Conservation (phyloP, 139 green algal species). For the Mychonastes homosphaera region DNA sequence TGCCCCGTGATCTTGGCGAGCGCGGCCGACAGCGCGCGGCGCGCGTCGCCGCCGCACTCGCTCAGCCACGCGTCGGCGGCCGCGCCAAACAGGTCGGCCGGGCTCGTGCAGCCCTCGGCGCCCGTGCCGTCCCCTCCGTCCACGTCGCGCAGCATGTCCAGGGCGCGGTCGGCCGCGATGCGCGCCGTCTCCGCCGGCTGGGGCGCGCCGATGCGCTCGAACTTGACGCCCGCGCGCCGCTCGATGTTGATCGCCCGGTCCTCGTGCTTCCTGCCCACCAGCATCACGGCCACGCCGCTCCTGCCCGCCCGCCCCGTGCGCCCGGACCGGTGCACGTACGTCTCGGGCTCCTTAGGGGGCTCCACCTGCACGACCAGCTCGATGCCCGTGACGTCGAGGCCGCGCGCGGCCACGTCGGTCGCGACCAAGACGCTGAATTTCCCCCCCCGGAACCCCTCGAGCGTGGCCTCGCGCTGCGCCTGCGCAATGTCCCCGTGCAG, state of each 20-base stretch:
- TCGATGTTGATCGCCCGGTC: conserved; percentile 72
- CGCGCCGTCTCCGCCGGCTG: conserved; percentile 82
- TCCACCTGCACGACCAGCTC: conserved; percentile 75
- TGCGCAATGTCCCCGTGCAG: conserved; percentile 94
- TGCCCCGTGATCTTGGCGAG: conserved; percentile 82
- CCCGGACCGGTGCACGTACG: conserved; percentile 78
- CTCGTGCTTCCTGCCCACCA: conserved; percentile 66
- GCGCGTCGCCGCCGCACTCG: conserved; percentile 34
- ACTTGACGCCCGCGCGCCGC: conserved; percentile 39
- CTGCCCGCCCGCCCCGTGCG: conserved; percentile 68
- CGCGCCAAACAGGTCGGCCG: too few relatives aligned
- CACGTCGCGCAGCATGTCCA: conserved; percentile 57
- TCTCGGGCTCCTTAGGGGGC: conserved; percentile 77
- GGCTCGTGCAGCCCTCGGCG: background rate
- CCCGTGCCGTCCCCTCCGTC: too few relatives aligned
- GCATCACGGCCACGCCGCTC: conserved; percentile 69
- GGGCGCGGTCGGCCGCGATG: conserved; percentile 55
- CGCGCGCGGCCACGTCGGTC: conserved; percentile 96
- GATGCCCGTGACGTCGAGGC: conserved; percentile 93
- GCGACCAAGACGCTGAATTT: conserved; percentile 91
- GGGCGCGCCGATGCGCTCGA: conserved; percentile 67
- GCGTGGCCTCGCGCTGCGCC: conserved; percentile 53
- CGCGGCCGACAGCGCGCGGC: conserved; percentile 71
- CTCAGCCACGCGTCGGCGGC: background rate
- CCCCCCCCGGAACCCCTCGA: conserved; percentile 73